Evolutionary conservation across 2,329 filamentous ascomycete species (phyloP), one percentile per base, ranked within the genome.

Genomic region (Botryosphaeria dothidea): DNA sequence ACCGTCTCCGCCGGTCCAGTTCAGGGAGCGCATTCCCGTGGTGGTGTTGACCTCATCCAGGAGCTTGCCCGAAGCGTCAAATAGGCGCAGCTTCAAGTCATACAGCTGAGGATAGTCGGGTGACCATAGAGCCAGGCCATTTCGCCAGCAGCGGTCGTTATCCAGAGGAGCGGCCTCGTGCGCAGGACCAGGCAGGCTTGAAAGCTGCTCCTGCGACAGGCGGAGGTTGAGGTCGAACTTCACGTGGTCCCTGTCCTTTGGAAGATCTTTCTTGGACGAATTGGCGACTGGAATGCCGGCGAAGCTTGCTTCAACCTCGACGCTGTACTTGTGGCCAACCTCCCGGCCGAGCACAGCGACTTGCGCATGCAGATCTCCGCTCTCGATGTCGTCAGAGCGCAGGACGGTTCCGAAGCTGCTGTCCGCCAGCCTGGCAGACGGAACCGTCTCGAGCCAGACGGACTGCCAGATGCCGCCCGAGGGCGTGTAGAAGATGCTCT

Each of bases 71-170:
- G 74, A 68, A 64, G 85, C 80, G 48, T 80, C 56, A 65, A 70
- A 82, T 0, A 90, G 77, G 1, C 82, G 80, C 31, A 90, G 79
- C 0, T 74, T 76, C 4, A 90, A 68, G 67, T 82, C 83, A 71
- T 88, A 88, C 1, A 88, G 80, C 1, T 79, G 79, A 0, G 86
- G 86, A 66, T 85, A 78, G 62, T 87, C 84, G 0, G 85, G 85
- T 0, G 85, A 86, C 86, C 86, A 88, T 3, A 90, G 78, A 1
- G 87, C 87, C n/a, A 89, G 74, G 5, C 82, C 82, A 36, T 86
- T 76, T 7, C 79, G 78, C 86, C 85, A 84, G 67, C 77, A 79
- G 63, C 72, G 72, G 49, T 74, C 64, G 57, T 82, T 73, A 6
- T 73, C 73, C 1, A 78, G 74, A 1, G 79, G 80, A 1, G 74